A percentile compares a stretch with the other conserved stretches of the same genome.
These are phyloP conservation scores for Talaromyces sp. DNA, from an alignment of 2,329 filamentous ascomycete species.

Conservation along the genomic window DNA sequence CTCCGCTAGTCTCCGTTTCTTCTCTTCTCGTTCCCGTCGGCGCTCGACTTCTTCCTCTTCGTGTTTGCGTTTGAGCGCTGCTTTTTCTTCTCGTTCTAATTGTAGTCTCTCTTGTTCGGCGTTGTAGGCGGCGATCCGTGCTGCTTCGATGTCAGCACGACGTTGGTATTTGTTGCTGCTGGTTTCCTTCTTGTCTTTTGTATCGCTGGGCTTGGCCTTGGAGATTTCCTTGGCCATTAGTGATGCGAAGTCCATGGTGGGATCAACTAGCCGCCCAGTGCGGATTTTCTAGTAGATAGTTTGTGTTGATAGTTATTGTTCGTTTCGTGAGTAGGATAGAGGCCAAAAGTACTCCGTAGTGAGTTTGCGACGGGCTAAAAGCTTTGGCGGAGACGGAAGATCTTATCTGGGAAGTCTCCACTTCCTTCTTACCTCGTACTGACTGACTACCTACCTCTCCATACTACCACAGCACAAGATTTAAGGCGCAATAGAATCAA, in stretches of 20 bases:
- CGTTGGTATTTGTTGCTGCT: conserved; percentile 67
- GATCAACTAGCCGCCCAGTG: no score
- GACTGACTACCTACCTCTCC: not conserved
- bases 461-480: not conserved
- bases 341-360: not conserved
- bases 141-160: conserved; percentile 78
- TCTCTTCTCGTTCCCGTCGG: conserved; percentile 68
- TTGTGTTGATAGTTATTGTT: not conserved
- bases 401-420: conserved; percentile 2
- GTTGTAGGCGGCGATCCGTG: conserved; percentile 71
- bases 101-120: conserved; percentile 74
- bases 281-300: not conserved
- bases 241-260: conserved; percentile 85
- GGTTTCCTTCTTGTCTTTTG: conserved; percentile 17
- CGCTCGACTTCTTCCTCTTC: conserved; percentile 78
- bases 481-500: no score
- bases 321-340: not conserved
- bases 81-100: conserved; percentile 62
- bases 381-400: conserved; percentile 1
- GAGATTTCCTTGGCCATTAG: conserved; percentile 91
- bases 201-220: conserved; percentile 59
- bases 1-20: conserved; percentile 73
- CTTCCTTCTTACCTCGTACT: not conserved
- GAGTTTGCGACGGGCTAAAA: not conserved
- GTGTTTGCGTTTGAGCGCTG: conserved; percentile 74